Percentiles rank a stretch among this genome's conserved stretches.
Conservation (phyloP, 495 filamentous ascomycete species). For the Penicillium canescens region DNA sequence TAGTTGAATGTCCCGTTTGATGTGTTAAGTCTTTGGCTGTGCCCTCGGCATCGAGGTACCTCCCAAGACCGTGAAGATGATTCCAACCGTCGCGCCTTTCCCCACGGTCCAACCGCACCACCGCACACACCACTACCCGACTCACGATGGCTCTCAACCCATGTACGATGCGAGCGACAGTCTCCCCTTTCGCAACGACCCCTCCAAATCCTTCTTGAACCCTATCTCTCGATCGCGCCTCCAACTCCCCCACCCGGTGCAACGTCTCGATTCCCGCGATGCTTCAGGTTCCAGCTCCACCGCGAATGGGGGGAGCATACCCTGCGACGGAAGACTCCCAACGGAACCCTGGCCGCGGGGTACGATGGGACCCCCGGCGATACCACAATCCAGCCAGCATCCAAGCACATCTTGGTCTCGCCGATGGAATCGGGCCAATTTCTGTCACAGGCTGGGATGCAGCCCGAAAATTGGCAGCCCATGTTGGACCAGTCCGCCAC, state of each 20-base stretch:
- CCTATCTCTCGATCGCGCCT: constrained; percentile 34
- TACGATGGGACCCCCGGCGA: constrained; percentile 88
- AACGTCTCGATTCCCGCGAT: constrained; percentile 37
- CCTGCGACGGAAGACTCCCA: constrained; percentile 89
- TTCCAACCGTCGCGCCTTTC: constrained; percentile 46
- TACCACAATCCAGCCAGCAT: constrained; percentile 69
- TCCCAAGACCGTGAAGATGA: constrained; percentile 33
- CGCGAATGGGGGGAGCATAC: constrained; percentile 64
- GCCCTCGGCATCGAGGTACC: constrained; percentile 5
- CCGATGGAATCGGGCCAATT: constrained; percentile 45
- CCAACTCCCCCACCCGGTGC: constrained; percentile 46
- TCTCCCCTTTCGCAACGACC: constrained; percentile 30
- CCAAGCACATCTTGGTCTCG: constrained; percentile 89
- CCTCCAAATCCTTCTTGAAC: constrained; percentile 26
- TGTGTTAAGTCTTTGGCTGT: constrained; percentile 20
- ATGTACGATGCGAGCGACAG: constrained; percentile 33
- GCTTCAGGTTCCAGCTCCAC: constrained; percentile 20
- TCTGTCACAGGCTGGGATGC: constrained; percentile 28
- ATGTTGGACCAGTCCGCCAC: constrained; percentile 27
- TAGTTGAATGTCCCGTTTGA: constrained; percentile 39
- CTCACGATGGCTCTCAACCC: constrained; percentile 26
- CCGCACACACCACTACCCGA: constrained; percentile 36
- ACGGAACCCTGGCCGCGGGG: constrained; percentile 86
- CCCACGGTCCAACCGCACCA: constrained; percentile 49
- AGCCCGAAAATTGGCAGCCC: constrained; percentile 33